Evolutionary conservation across 495 filamentous ascomycete genomes (phyloP).

Genomic region (Xylaria flabelliformis): DNA sequence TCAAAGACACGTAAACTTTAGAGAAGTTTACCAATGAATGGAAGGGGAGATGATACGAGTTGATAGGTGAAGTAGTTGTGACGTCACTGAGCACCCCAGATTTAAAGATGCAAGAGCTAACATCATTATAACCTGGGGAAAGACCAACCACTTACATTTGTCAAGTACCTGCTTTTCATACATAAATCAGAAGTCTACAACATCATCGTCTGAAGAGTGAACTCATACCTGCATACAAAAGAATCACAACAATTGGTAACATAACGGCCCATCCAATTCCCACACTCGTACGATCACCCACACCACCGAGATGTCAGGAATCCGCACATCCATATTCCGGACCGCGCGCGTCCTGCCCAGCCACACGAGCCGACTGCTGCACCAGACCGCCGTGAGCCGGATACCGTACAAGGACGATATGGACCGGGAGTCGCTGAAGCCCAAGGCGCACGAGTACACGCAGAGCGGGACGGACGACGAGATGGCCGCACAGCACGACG

Average conservation of each 20-base stretch:
- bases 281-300: not conserved
- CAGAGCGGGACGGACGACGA: slow-evolving; percentile 47
- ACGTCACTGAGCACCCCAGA: slow-evolving; percentile 10
- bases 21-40: not conserved
- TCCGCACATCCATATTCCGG: slow-evolving; percentile 33
- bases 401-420: slow-evolving; percentile 47
- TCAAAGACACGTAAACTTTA: not conserved
- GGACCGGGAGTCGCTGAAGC: slow-evolving; percentile 52
- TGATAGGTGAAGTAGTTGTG: not conserved
- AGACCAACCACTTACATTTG: not conserved
- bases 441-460: slow-evolving; percentile 45
- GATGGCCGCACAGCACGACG: slow-evolving; percentile 42
- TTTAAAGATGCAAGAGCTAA: not conserved
- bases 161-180: not conserved
- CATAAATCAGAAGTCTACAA: not conserved
- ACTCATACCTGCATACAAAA: not conserved
- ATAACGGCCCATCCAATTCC: not conserved
- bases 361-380: slow-evolving; percentile 31
- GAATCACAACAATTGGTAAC: not conserved
- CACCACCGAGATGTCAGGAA: not conserved
- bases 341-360: slow-evolving; percentile 23
- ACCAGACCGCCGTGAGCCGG: slow-evolving; percentile 30
- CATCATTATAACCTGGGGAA: not conserved
- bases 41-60: too few relatives aligned
- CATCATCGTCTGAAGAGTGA: not conserved